Percentiles rank a stretch among this genome's conserved stretches.
These are phyloP conservation scores for Glebionis coronaria DNA, from an alignment of 129 eudicot genomes.

Conservation along the genomic window DNA sequence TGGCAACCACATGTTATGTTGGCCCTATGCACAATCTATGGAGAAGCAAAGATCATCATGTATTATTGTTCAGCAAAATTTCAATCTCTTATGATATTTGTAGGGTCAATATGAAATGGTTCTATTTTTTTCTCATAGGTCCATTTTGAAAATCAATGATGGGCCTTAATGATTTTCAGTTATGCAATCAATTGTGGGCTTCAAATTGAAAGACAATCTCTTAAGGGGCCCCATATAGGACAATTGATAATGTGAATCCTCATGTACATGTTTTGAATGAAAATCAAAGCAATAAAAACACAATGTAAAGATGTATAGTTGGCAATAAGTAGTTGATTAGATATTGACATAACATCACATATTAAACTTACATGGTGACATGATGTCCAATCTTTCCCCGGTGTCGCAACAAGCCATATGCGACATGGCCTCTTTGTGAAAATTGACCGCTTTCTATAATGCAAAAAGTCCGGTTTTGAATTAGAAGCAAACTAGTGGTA, in stretches of 20 bases:
- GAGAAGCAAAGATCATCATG: background rate
- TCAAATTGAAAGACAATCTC: constrained; percentile 22
- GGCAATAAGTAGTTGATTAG: constrained; percentile 32
- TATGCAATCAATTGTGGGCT: constrained; percentile 28
- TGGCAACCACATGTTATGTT: constrained; percentile 19
- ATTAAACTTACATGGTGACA: constrained; percentile 14
- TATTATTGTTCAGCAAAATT: too few species aligned
- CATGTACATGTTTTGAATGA: constrained; percentile 21
- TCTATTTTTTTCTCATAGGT: background rate
- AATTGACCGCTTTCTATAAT: constrained; percentile 14
- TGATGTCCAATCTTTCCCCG: constrained; percentile 23
- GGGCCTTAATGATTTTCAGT: constrained; percentile 25
- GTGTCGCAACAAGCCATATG: constrained; percentile 22
- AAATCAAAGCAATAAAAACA: constrained; percentile 12
- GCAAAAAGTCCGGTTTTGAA: constrained; percentile 19
- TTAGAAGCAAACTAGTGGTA: constrained; percentile 25
- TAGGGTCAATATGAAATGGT: too few species aligned
- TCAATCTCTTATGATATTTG: too few species aligned
- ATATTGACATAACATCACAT: constrained; percentile 32
- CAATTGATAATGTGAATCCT: constrained; percentile 16
- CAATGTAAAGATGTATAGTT: constrained; percentile 15
- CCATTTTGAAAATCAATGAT: constrained; percentile 14
- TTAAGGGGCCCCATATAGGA: constrained; percentile 29
- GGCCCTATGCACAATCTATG: constrained; percentile 10
- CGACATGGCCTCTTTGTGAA: constrained; percentile 4